Evolutionary conservation across 1,284 basidiomycete species (phyloP), one percentile per base, ranked within the genome.

Genomic region (Tilletiopsis washingtonensis): DNA sequence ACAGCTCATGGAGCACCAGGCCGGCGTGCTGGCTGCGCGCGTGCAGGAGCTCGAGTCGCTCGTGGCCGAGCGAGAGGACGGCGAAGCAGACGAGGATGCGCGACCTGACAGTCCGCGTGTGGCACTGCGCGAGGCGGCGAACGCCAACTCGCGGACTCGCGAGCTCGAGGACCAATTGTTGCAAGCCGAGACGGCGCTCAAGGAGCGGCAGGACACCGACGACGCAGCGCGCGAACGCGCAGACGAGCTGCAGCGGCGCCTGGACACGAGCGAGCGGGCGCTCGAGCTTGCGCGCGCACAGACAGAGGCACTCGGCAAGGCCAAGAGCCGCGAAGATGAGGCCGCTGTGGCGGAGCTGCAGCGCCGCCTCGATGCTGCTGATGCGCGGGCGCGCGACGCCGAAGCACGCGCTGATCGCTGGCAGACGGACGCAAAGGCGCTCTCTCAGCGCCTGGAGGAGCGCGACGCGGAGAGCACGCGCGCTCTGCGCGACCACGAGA

Each of bases 1-100:
- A 36, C 53, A 38, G 40, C 45, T 67, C 6, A 58, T 64, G 23
- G 62, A 67, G 43, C 64, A 67, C 32, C 60, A 65, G 41, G 59
- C 62, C 5, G 58, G 54, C 34, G 55, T 61, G 12, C 58, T 67
- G 5, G 56, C 58, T 12, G 48, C 54, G 12, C 60, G 64, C 4
- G 53, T 67, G 7, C 46, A 53, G 1, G 41, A 37, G n/a, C 55
- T 65, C 40, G 63, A 65, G 38, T 49, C 48, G 19, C 48, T 53
- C 39, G 54, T 59, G 23, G 53, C 55, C 20, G 54, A 53, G 45
- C 39, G 50, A 49, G 21, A 58, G 48, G 29, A 51, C 52, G 20
- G 50, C 51, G 24, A 50, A 49, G 21, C 49, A 51, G 47, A 51
- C 49, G 2, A 23, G 45, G 29, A 45, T 46, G 32, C 51, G 55